A percentile compares a stretch with the other conserved stretches of the same genome.
These are phyloP conservation scores for Pisolithus sp. DNA, from an alignment of 768 basidiomycete species.

Conservation along the genomic window DNA sequence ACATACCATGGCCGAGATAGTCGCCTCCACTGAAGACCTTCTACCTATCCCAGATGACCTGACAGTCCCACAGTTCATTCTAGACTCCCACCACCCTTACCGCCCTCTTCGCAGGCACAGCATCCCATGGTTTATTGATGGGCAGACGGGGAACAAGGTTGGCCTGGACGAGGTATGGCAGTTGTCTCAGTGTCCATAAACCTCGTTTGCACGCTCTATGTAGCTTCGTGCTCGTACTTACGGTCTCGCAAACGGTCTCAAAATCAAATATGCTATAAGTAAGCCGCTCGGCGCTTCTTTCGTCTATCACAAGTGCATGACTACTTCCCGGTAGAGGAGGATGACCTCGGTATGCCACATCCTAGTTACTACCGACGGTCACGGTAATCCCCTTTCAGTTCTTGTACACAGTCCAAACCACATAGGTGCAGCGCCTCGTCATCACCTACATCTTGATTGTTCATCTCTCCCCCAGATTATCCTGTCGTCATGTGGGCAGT, in stretches of 20 bases:
- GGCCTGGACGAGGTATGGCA: slow-evolving; percentile 42
- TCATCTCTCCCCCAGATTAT: slow-evolving; percentile 38
- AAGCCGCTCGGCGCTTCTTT: slow-evolving; percentile 1
- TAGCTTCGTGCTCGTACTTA: slow-evolving; percentile 40
- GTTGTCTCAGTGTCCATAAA: not conserved
- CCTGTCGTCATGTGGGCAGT: slow-evolving; percentile 51
- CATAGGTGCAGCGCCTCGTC: slow-evolving; percentile 36
- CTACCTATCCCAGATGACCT: slow-evolving; percentile 52
- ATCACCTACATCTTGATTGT: not conserved
- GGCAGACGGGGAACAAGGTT: slow-evolving; percentile 40
- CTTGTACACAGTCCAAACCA: slow-evolving; percentile 62
- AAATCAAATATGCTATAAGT: slow-evolving; percentile 45
- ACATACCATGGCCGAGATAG: slow-evolving; percentile 19
- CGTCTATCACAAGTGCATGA: not conserved
- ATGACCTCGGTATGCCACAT: slow-evolving; percentile 43
- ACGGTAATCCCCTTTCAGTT: slow-evolving; percentile 31
- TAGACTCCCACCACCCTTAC: slow-evolving; percentile 37
- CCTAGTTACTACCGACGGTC: not conserved
- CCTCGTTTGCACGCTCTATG: not conserved
- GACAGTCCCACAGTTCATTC: slow-evolving; percentile 60
- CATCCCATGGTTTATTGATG: slow-evolving; percentile 56
- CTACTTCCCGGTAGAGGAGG: slow-evolving; percentile 29
- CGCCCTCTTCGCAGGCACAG: slow-evolving; percentile 41
- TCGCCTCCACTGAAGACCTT: slow-evolving; percentile 24
- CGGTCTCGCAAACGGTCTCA: slow-evolving; percentile 50